phyloP scores from a whole-genome alignment of 768 basidiomycete genomes.

The Tremella mesenterica region DNA sequence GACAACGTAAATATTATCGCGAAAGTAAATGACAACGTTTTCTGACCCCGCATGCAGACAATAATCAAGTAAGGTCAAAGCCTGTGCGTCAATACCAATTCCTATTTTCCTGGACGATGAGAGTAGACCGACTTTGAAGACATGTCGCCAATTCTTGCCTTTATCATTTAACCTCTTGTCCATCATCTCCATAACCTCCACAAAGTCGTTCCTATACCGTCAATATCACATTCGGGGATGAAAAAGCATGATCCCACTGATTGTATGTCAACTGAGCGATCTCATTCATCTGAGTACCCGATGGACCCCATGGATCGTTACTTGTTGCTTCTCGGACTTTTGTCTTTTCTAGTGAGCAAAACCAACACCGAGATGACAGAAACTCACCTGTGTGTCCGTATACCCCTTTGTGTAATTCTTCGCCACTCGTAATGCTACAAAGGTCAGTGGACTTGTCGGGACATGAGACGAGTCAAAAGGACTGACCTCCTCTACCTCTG shows the following conservation, averaged over 20 bases:
- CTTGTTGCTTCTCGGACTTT: slow-evolving; percentile 95
- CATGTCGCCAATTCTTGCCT: slow-evolving; percentile 99
- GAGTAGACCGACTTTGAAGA: slow-evolving; percentile 68
- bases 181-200: slow-evolving; percentile 99
- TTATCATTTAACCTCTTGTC: slow-evolving; percentile 92
- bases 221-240: neutral
- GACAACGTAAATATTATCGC: slow-evolving; percentile 92
- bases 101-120: too few species aligned
- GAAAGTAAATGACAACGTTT: slow-evolving; percentile 97
- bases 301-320: slow-evolving; percentile 97
- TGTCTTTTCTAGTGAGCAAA: slow-evolving; percentile 51
- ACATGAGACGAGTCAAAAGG: neutral
- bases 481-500: slow-evolving; percentile 40
- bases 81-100: slow-evolving; percentile 44
- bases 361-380: neutral
- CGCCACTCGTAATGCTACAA: slow-evolving; percentile 69
- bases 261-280: slow-evolving; percentile 94
- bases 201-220: too few species aligned
- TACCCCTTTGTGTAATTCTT: slow-evolving; percentile 87
- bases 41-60: slow-evolving; percentile 92
- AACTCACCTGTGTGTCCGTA: slow-evolving; percentile 56
- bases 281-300: slow-evolving; percentile 98
- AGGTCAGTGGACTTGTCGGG: slow-evolving; percentile 3
- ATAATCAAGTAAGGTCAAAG: slow-evolving; percentile 89
- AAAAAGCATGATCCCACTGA: slow-evolving; percentile 56